Evolutionary conservation across 441 rosid species (phyloP).

Genomic region (Capsella rubella): DNA sequence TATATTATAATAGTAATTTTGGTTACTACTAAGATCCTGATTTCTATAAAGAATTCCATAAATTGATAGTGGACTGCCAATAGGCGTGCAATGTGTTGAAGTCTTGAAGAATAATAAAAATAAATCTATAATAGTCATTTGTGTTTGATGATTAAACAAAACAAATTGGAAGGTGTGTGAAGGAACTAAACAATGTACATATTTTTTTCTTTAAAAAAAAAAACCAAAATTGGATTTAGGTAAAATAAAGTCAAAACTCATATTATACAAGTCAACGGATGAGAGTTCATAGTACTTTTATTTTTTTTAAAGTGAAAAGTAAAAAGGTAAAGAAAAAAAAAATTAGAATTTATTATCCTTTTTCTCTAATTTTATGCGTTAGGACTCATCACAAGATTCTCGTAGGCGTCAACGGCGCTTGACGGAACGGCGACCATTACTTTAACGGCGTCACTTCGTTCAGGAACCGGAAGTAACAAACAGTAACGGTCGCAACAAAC

Average conservation of each 20-base stretch:
- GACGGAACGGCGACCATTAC: constrained; percentile 80
- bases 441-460: constrained; percentile 64
- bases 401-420: constrained; percentile 64
- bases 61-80: constrained; percentile 18
- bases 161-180: background rate
- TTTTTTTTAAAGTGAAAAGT: background rate
- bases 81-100: constrained; percentile 21
- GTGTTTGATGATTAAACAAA: constrained; percentile 24
- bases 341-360: constrained; percentile 25
- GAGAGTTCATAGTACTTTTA: constrained; percentile 20
- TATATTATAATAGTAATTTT: background rate
- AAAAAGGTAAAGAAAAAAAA: constrained; percentile 23
- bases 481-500: constrained; percentile 75
- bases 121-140: background rate
- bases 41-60: background rate
- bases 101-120: background rate
- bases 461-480: constrained; percentile 64
- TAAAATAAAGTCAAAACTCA: constrained; percentile 46
- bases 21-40: background rate
- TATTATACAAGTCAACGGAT: constrained; percentile 48
- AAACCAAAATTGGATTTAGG: background rate
- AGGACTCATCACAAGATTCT: constrained; percentile 57
- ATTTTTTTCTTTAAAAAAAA: background rate
- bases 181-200: background rate
- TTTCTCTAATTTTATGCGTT: constrained; percentile 38